Conservation (phyloP, 805 yeast species). For the Pichia deserticola region DNA sequence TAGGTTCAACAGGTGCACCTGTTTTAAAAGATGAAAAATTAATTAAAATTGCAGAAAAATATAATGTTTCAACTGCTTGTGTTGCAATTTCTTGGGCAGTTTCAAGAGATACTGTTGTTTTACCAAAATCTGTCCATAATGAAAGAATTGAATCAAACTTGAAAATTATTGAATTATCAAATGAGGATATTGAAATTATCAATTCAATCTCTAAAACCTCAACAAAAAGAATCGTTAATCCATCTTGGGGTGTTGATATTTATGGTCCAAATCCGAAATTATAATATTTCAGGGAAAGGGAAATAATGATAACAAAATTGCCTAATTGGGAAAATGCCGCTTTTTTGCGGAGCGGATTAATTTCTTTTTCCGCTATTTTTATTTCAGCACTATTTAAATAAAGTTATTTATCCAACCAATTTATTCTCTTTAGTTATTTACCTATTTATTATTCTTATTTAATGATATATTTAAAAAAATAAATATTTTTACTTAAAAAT, state of each 20-base stretch:
- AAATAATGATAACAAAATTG: no score
- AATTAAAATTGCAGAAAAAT: conserved; percentile 36
- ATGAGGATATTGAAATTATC: conserved; percentile 27
- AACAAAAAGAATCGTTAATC: conserved; percentile 3
- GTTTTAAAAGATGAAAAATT: conserved; percentile 38
- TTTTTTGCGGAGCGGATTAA: no score
- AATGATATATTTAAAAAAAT: no score
- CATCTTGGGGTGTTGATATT: conserved; percentile 8
- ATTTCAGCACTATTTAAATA: no score
- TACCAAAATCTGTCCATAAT: conserved; percentile 43
- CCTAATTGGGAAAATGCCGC: no score
- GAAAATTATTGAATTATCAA: conserved; percentile 27
- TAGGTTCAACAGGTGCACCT: conserved; percentile 56
- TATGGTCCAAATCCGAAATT: neutral
- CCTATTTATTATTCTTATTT: no score
- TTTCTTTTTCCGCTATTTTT: no score
- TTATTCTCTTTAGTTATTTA: no score
- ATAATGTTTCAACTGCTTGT: conserved; percentile 40
- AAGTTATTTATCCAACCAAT: no score
- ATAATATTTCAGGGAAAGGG: no score
- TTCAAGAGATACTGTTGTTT: conserved; percentile 45
- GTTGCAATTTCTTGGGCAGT: conserved; percentile 53
- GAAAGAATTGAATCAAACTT: conserved; percentile 37
- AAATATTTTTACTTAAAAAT: no score
- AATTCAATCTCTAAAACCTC: conserved; percentile 2